Percentiles rank a stretch among this genome's conserved stretches.
Conservation (phyloP, 768 basidiomycete genomes). For the Agrocybe chaxingu region DNA sequence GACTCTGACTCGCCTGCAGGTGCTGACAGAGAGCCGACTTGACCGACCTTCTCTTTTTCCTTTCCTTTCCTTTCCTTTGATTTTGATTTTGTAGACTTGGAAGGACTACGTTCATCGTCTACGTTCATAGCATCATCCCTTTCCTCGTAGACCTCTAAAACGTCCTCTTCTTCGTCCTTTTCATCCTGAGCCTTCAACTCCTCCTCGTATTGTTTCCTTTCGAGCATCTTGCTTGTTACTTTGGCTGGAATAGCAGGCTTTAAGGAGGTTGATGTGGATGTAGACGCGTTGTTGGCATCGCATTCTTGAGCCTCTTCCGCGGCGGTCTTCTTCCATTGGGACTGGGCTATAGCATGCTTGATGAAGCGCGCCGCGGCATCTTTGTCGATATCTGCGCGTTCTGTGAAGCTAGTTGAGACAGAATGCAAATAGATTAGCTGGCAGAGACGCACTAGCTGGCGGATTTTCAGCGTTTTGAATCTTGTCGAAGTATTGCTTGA, state of each 20-base stretch:
- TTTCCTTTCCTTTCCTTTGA: conserved; percentile 16
- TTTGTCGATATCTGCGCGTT: conserved; percentile 62
- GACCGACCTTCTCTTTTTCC: too few species aligned
- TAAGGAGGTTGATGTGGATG: conserved; percentile 10
- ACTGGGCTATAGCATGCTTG: conserved; percentile 74
- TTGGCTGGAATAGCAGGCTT: conserved; percentile 44
- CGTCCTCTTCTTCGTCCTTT: conserved; percentile 37
- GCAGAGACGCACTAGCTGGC: conserved; percentile 42
- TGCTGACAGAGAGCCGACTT: background rate
- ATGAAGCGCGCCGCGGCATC: conserved; percentile 81
- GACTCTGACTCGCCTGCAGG: background rate
- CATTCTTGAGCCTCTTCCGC: conserved; percentile 27
- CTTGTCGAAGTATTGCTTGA: conserved; percentile 81
- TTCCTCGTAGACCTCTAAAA: conserved; percentile 36
- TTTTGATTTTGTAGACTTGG: conserved; percentile 27
- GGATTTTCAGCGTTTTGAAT: conserved; percentile 73
- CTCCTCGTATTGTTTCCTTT: conserved; percentile 60
- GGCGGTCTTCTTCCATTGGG: conserved; percentile 35
- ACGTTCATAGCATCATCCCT: conserved; percentile 10
- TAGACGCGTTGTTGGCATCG: conserved; percentile 1
- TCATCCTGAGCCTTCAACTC: conserved; percentile 50
- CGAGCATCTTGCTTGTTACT: conserved; percentile 72
- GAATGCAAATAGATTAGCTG: conserved; percentile 3
- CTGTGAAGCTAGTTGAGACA: conserved; percentile 20
- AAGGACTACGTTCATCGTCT: conserved; percentile 3